Base-by-base conservation (phyloP, 495 filamentous ascomycete species). In the Podospora fimiseda region DNA sequence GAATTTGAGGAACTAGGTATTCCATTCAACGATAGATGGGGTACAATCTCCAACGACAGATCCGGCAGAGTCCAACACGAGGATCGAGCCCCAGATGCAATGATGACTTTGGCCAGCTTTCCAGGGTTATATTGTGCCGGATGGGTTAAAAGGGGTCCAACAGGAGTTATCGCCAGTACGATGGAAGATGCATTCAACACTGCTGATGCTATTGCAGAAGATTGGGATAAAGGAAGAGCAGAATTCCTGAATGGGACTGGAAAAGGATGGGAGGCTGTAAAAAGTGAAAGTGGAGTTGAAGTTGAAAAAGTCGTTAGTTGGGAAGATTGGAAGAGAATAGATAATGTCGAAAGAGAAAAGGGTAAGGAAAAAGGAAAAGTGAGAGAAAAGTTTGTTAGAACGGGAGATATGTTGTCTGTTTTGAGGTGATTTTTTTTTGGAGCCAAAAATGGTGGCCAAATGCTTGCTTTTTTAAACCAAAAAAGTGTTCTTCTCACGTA, bases 61-160 rank as follows among this genome's bases (percentile, higher is more conserved):
- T 74, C 81, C 48, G 93, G 93, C 5, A 81, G 93, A 19, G 81
- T 95, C 51, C 49, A 62, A 50, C 59, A 61, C 46, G 66, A 69
- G 51, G 53, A 61, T 39, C 48, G 60, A 18, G 43, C 53, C 18
- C 15, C 30, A 11, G 70, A 71, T 44, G 60, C 48, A 1, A 48
- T 52, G n/a, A 51, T 58, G 57, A 19, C 16, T 2, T 42, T 62
- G 69, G 74, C 22, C 14, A 14, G 22, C 33, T 69, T 95, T 1
- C 86, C 88, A 1, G 94, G 94, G 1, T 61, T 96, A 15, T 98
- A 98, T 68, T 92, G 89, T 57, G 88, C 91, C 18, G 93, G 93
- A 3, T 98, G 93, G 93, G 91, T 95, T 18, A 97, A 97, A 70
- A 78, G 89, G 39, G 93, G 93, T 1, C 94, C 93, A 0, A 95